phyloP scores from a whole-genome alignment of 2,329 filamentous ascomycete species.

The Colletotrichum karsti region DNA sequence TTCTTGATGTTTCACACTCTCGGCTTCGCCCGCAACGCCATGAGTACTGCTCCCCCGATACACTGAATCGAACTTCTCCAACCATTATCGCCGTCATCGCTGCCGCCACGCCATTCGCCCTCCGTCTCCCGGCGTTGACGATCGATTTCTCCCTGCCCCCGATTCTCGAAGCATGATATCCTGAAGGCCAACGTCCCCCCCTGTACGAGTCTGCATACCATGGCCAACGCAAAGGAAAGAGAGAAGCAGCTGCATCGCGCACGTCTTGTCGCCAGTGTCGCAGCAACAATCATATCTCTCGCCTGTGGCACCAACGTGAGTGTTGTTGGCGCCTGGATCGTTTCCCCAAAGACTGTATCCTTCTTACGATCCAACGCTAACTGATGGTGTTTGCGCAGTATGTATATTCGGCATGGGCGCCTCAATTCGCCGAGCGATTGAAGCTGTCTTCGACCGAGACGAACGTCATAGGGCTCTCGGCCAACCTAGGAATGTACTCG shows the following conservation, averaged over 20 bases:
- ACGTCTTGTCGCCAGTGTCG: slow-evolving; percentile 83
- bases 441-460: slow-evolving; percentile 90
- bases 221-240: slow-evolving; percentile 44
- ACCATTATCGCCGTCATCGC: background rate
- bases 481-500: slow-evolving; percentile 94
- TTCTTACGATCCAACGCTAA: background rate
- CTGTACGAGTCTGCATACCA: background rate
- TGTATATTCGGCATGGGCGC: slow-evolving; percentile 97
- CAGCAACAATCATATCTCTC: slow-evolving; percentile 84
- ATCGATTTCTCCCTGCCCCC: background rate
- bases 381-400: slow-evolving; percentile 68
- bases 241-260: slow-evolving; percentile 65
- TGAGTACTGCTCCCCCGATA: slow-evolving; percentile 19
- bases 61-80: slow-evolving; percentile 1
- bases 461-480: slow-evolving; percentile 87
- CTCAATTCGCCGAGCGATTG: slow-evolving; percentile 89
- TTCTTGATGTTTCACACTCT: slow-evolving; percentile 1
- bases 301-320: slow-evolving; percentile 93
- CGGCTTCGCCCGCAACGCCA: slow-evolving; percentile 8
- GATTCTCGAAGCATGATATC: slow-evolving; percentile 10
- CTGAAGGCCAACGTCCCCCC: background rate
- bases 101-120: background rate
- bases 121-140: background rate
- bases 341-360: background rate
- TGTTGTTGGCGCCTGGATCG: slow-evolving; percentile 29